Percentiles rank a stretch among this genome's conserved stretches.
Conservation (phyloP, 352 stramenopile species). For the Phytophthora colocasiae region DNA sequence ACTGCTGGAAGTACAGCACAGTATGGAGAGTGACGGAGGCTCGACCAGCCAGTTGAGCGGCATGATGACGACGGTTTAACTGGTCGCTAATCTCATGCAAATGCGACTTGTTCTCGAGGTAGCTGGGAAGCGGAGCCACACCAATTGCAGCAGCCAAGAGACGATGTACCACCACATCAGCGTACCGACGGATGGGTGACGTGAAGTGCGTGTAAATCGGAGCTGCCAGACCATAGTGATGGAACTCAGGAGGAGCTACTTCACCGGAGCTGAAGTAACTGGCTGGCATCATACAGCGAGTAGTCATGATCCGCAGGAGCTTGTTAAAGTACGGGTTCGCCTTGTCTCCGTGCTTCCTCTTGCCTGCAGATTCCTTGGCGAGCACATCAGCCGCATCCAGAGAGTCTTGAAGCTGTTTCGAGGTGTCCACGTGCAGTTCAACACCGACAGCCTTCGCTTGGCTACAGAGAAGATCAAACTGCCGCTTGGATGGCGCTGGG, state of each 20-base stretch:
- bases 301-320: slow-evolving; percentile 96
- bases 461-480: slow-evolving; percentile 91
- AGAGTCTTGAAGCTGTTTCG: slow-evolving; percentile 80
- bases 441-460: slow-evolving; percentile 88
- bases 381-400: slow-evolving; percentile 82
- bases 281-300: slow-evolving; percentile 98
- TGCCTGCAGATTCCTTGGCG: slow-evolving; percentile 29
- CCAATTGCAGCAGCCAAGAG: slow-evolving; percentile 97
- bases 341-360: slow-evolving; percentile 46
- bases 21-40: slow-evolving; percentile 98
- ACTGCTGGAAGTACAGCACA: slow-evolving; percentile 96
- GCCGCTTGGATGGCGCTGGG: slow-evolving; percentile 93
- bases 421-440: slow-evolving; percentile 78
- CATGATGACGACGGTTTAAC: slow-evolving; percentile 97
- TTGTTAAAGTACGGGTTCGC: slow-evolving; percentile 98
- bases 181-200: slow-evolving; percentile 98
- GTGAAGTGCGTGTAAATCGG: slow-evolving; percentile 99
- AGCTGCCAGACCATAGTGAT: slow-evolving; percentile 98
- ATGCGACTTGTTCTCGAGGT: slow-evolving; percentile 94
- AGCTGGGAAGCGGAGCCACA: slow-evolving; percentile 94
- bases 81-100: slow-evolving; percentile 97
- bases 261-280: slow-evolving; percentile 99
- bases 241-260: slow-evolving; percentile 95
- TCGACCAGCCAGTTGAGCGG: slow-evolving; percentile 96
- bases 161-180: slow-evolving; percentile 98